phyloP scores from a whole-genome alignment of 768 basidiomycete species.

The Krasilnikovozyma curviuscula region DNA sequence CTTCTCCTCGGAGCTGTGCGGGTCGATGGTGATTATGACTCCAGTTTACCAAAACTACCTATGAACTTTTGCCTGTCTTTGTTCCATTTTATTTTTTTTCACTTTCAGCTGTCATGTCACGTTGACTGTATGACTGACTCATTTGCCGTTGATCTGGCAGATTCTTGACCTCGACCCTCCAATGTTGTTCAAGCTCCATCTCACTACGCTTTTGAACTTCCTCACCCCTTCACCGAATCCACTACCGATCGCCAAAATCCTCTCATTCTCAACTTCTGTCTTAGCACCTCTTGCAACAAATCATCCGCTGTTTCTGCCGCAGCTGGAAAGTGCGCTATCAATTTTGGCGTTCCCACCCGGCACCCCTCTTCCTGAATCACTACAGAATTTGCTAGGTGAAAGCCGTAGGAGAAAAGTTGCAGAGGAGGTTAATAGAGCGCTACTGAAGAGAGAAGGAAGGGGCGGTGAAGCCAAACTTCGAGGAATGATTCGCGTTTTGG shows the following conservation, averaged over 20 bases:
- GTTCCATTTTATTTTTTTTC: not conserved
- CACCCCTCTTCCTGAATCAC: constrained; percentile 42
- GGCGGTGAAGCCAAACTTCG: constrained; percentile 81
- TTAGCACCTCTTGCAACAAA: constrained; percentile 88
- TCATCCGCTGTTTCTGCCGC: constrained; percentile 75
- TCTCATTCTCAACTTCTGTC: constrained; percentile 67
- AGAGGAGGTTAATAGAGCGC: constrained; percentile 84
- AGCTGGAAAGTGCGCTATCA: constrained; percentile 89
- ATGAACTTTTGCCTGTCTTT: not conserved
- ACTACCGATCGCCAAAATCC: not conserved
- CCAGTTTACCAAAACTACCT: not conserved
- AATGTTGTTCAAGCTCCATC: constrained; percentile 85
- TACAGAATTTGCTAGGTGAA: constrained; percentile 60
- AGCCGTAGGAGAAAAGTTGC: constrained; percentile 87
- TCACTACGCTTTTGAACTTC: constrained; percentile 88
- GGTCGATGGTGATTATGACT: constrained; percentile 1
- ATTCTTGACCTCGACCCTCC: constrained; percentile 89
- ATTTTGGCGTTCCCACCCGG: constrained; percentile 37
- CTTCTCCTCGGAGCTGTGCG: not conserved
- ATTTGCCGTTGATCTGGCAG: constrained; percentile 29
- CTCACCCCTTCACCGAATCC: constrained; percentile 41
- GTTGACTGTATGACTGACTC: not conserved
- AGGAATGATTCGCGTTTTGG: constrained; percentile 57
- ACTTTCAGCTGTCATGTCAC: not conserved
- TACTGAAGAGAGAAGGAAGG: constrained; percentile 76